phyloP scores from a whole-genome alignment of 2,329 filamentous ascomycete genomes.

The Bipolaris sorokiniana region DNA sequence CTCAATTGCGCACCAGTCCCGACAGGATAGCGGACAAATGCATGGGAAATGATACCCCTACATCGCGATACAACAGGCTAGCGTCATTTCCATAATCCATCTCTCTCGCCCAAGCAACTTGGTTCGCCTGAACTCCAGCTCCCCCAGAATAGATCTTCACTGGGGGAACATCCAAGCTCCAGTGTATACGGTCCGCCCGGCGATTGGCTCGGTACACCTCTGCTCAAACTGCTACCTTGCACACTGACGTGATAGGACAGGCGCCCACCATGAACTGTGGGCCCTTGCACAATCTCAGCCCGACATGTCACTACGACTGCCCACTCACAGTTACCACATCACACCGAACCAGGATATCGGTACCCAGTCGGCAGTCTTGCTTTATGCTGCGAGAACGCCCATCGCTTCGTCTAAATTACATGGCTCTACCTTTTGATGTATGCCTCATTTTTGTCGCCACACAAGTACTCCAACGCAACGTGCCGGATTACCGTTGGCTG shows the following conservation, averaged over 20 bases:
- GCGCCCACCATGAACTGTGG: conserved; percentile 8
- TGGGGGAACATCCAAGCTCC: neutral
- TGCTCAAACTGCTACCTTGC: conserved; percentile 14
- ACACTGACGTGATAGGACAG: neutral
- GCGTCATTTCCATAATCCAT: neutral
- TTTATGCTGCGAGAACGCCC: conserved; percentile 7
- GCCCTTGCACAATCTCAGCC: conserved; percentile 15
- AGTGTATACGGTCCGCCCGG: neutral
- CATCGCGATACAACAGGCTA: neutral
- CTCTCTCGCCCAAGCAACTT: neutral
- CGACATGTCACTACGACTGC: conserved; percentile 18
- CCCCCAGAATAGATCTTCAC: neutral
- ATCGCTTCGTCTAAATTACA: conserved; percentile 6
- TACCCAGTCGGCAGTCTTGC: conserved; percentile 2
- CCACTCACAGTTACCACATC: conserved; percentile 15
- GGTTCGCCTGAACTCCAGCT: neutral
- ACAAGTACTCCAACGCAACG: conserved; percentile 4
- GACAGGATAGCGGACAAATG: conserved; percentile 8
- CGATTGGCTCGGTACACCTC: neutral
- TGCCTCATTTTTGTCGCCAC: conserved; percentile 7
- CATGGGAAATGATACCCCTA: neutral
- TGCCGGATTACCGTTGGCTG: neutral
- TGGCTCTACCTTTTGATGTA: conserved; percentile 1
- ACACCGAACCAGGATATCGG: conserved; percentile 6
- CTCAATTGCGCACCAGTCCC: conserved; percentile 9